These are phyloP conservation scores for Diaporthe helianthi DNA, from an alignment of 2,329 filamentous ascomycete species.

Conservation along the genomic window DNA sequence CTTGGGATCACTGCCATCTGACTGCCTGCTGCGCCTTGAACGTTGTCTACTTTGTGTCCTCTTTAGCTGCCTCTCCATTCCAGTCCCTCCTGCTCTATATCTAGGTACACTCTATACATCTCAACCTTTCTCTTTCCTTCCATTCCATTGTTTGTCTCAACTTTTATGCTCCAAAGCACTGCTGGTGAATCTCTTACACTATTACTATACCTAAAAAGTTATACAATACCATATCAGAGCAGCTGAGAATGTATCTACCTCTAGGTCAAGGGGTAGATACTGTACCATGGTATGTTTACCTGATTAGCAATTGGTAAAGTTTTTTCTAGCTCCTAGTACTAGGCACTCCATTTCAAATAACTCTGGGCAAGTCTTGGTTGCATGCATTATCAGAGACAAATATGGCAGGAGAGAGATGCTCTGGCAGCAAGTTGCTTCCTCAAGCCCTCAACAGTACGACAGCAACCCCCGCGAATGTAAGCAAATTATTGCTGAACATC, in stretches of 20 bases:
- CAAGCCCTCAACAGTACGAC: neutral
- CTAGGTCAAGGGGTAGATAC: too few species aligned
- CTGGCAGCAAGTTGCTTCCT: neutral
- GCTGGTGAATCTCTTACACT: neutral
- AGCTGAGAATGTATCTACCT: too few species aligned
- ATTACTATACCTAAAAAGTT: too few species aligned
- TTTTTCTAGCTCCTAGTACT: neutral
- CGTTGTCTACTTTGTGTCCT: neutral
- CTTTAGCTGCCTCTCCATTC: neutral
- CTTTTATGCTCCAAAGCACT: neutral
- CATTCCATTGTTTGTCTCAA: too few species aligned
- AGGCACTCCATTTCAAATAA: neutral
- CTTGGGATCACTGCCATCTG: neutral
- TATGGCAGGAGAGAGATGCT: neutral
- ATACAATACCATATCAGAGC: too few species aligned
- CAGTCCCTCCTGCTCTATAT: too few species aligned
- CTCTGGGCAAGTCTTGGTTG: neutral
- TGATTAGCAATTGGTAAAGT: too few species aligned
- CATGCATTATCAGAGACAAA: neutral
- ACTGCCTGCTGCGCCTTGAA: neutral
- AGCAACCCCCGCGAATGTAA: neutral
- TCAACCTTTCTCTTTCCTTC: neutral
- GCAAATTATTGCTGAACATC: neutral
- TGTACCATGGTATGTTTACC: too few species aligned
- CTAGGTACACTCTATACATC: too few species aligned